Base-by-base conservation (phyloP, 2,329 filamentous ascomycete genomes). In the Shiraia bambusicola region DNA sequence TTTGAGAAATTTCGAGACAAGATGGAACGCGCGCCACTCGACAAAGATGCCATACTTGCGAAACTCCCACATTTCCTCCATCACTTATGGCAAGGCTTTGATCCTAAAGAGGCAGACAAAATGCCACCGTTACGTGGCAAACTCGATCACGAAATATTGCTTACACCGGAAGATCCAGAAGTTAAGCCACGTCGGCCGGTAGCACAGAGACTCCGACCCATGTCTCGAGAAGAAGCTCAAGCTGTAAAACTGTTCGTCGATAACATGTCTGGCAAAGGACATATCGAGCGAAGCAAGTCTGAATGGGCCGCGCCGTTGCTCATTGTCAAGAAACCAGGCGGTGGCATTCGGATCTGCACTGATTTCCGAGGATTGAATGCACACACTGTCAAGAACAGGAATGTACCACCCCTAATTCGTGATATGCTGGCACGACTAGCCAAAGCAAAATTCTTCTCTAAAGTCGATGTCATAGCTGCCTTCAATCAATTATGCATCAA, bases 381-480 rank as follows among this genome's bases (percentile, higher is more conserved):
- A 7, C 5, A 35, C 8, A 36, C 22, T 2, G 33, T 31, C 8
- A 42, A 42, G 28, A 32, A 42, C 15, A 19, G 28, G 7, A 26
- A 37, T 16, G 16, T 19, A 13, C 3, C 28, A 3, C 39, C 39
- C 2, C 12, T 27, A 6, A 32, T 42, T 17, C 4, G 13, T 3
- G 39, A 42, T 7, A 32, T 16, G 2, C 33, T 36, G 12, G 12
- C 15, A 7, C 13, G 19, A 15, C n/a, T 42, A 3, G 13, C 2
- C 2, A 36, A 32, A 12, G 34, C 24, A 14, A 28, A 29, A n/a
- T 22, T 13, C 32, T 40, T 19, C 22, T 33, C 15, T 4, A 34
- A 24, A 24, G 13, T 40, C 9, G 36, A 42, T 17, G 14, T 46
- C 12, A 37, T 29, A n/a, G 35, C 30, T 22, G 32, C 29, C 10